These are phyloP conservation scores for Saraca asoca DNA, from an alignment of 331 rosid species.

Conservation along the genomic window DNA sequence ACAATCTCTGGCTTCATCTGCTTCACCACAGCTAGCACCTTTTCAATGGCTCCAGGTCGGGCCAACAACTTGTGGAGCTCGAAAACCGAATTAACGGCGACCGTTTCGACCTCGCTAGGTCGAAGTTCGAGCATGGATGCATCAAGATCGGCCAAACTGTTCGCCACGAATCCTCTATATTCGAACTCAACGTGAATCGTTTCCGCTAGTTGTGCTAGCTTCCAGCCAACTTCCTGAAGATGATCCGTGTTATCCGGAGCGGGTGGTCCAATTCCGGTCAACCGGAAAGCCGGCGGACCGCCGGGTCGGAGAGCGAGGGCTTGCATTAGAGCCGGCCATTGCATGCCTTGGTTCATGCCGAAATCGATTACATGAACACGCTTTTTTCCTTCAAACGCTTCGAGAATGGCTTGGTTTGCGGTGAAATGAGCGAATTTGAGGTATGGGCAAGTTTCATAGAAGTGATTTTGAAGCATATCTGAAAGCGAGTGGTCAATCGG, in stretches of 20 bases:
- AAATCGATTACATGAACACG: constrained; percentile 90
- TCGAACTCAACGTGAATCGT: constrained; percentile 74
- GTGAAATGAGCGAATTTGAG: constrained; percentile 96
- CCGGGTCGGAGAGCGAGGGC: constrained; percentile 84
- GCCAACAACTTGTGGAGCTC: constrained; percentile 78
- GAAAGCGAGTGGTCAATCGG: constrained; percentile 55
- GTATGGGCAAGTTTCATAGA: constrained; percentile 87
- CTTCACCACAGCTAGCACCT: constrained; percentile 65
- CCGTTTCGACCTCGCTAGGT: constrained; percentile 64
- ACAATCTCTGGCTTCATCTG: constrained; percentile 79
- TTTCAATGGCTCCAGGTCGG: constrained; percentile 79
- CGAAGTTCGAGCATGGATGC: constrained; percentile 85
- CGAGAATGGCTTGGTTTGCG: constrained; percentile 84
- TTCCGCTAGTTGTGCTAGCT: constrained; percentile 81
- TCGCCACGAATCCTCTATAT: constrained; percentile 82
- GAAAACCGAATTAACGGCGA: constrained; percentile 86
- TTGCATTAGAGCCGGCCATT: constrained; percentile 97
- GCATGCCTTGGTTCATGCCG: constrained; percentile 93
- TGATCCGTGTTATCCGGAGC: constrained; percentile 78
- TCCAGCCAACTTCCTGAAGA: constrained; percentile 91
- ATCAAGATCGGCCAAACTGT: constrained; percentile 81
- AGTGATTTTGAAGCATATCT: constrained; percentile 74
- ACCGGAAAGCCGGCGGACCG: constrained; percentile 78
- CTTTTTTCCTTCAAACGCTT: constrained; percentile 73
- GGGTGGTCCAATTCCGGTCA: constrained; percentile 94